Base-by-base conservation (phyloP, 2,329 filamentous ascomycete species). In the Plenodomus biglobosus region DNA sequence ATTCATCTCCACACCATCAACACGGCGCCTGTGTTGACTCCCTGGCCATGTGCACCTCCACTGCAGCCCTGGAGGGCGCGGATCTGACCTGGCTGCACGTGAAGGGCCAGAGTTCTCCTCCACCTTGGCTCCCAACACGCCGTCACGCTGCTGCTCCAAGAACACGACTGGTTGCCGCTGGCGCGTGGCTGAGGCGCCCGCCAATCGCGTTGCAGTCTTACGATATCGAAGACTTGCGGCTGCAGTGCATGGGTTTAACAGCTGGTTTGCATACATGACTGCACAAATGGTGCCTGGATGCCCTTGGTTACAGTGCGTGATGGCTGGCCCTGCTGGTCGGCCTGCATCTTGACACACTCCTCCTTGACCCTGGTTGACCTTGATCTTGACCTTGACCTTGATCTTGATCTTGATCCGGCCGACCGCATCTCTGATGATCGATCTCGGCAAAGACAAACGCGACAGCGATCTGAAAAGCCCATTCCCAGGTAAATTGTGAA, bases 141-240 rank as follows among this genome's bases (percentile, higher is more conserved):
- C 53, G 48, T 49, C 50, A 56, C 53, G 53, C 58, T 50, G 47
- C 47, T 24, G n/a, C n/a, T 40, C 42, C 35, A 50, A 58, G 41
- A 50, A 53, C 38, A 56, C 56, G n/a, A 58, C 58, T 56, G 46
- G 51, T 52, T 55, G 27, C 27, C 51, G 51, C 50, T 55, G 50
- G 53, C 59, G 58, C 57, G 58, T 59, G 56, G 59, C 56, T 56
- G 49, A 50, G 42, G 47, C 47, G 54, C 46, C 46, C 48, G 46
- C 55, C 51, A 56, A 53, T 59, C 34, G 48, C 35, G 30, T 21
- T 38, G 39, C 42, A 44, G 37, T 35, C 45, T 50, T 34, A 36
- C 38, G 40, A 18, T 45, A 22, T 38, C 27, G 27, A 7, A 10
- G 27, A 15, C 13, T 42, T 48, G 43, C 43, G 27, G 46, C 41